phyloP scores from a whole-genome alignment of 2,329 filamentous ascomycete species.

The Aspergillus sp. region DNA sequence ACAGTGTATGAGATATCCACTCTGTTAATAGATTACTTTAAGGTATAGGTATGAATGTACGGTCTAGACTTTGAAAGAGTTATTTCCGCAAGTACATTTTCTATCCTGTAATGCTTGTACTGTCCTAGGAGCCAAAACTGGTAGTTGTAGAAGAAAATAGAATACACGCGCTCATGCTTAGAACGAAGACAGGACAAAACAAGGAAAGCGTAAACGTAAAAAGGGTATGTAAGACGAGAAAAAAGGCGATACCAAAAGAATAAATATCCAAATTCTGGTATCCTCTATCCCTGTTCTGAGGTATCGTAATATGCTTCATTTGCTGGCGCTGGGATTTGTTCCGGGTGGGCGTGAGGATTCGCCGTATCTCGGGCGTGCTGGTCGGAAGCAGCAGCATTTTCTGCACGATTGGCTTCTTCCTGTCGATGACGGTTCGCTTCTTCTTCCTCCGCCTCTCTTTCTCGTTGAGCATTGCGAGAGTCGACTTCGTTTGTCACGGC shows the following conservation, averaged over 20 bases:
- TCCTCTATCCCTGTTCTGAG: constrained; percentile 1
- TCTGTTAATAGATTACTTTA: no score
- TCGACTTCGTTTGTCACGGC: constrained; percentile 47
- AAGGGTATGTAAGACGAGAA: neutral
- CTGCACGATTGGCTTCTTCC: constrained; percentile 10
- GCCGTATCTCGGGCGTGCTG: constrained; percentile 4
- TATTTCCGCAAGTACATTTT: no score
- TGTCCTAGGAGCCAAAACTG: no score
- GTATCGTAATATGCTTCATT: constrained; percentile 7
- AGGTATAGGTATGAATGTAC: no score
- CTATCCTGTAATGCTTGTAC: no score
- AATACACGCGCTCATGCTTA: no score
- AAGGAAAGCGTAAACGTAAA: neutral
- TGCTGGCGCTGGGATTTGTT: neutral
- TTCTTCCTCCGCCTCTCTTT: constrained; percentile 20
- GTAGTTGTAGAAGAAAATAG: no score
- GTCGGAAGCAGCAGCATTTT: constrained; percentile 2
- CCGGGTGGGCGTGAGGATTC: constrained; percentile 1
- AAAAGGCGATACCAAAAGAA: neutral
- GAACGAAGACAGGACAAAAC: neutral
- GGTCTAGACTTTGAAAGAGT: no score
- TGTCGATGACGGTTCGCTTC: constrained; percentile 16
- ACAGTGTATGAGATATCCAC: no score
- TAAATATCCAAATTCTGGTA: neutral
- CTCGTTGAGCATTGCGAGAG: constrained; percentile 23